A percentile compares a stretch with the other conserved stretches of the same genome.
Conservation (phyloP, 2,329 filamentous ascomycete genomes). For the Fusarium nurragi region DNA sequence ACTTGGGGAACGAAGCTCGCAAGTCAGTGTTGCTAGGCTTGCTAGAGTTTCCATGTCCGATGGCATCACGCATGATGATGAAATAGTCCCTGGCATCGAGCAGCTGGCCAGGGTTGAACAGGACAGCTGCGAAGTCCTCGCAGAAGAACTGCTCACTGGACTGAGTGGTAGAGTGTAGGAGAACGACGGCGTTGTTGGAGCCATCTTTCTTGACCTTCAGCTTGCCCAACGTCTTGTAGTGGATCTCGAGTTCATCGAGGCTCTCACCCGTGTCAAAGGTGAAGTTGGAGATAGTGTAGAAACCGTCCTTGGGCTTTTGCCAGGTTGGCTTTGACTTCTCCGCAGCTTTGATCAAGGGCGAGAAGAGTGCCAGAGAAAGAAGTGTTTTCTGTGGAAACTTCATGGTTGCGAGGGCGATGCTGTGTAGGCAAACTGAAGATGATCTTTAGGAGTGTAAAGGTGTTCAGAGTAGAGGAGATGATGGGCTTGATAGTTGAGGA, state of each 20-base stretch:
- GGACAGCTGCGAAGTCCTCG: conserved; percentile 6
- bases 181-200: conserved; percentile 21
- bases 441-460: fast-evolving
- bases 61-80: conserved; percentile 23
- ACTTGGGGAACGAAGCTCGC: conserved; percentile 9
- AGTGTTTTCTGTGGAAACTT: not conserved
- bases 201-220: conserved; percentile 18
- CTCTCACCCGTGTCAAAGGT: conserved; percentile 11
- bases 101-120: conserved; percentile 17
- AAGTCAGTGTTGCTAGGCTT: conserved; percentile 19
- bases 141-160: conserved; percentile 3
- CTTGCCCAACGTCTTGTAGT: conserved; percentile 24
- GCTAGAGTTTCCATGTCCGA: conserved; percentile 28
- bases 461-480: not conserved
- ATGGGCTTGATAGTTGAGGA: not conserved
- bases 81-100: conserved; percentile 18
- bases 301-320: not conserved
- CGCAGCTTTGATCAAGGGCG: fast-evolving
- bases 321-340: not conserved
- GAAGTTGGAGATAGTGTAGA: conserved; percentile 6
- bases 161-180: conserved; percentile 4
- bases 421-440: fast-evolving
- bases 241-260: conserved; percentile 1
- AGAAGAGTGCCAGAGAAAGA: not conserved
- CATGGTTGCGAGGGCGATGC: not conserved